Evolutionary conservation across 768 basidiomycete genomes (phyloP), one percentile per base, ranked within the genome.

Genomic region (Candolleomyces aberdarensis): DNA sequence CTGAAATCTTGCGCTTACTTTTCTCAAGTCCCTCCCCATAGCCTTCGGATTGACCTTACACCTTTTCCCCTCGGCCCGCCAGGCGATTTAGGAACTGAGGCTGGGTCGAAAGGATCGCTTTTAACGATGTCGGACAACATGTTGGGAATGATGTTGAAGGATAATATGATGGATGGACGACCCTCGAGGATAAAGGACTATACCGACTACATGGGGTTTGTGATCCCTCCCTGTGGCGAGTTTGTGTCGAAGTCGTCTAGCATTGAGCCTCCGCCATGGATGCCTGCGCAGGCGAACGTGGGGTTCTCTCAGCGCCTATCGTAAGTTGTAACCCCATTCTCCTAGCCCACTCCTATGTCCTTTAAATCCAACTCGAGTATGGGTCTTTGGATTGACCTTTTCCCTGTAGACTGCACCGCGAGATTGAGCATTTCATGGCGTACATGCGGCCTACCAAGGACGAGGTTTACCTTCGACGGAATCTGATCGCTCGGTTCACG

Each of bases 151-250:
- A 59, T 14, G 55, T 31, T 70, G 17, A 65, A 60, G 43, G n/a
- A 46, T 15, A 68, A 68, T 47, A 55, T 68, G 44, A 64, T 62
- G 62, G 58, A 29, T 0, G 69, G 69, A 8, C 41, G 29, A n/a
- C 67, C 69, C 10, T 67, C 69, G 5, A 63, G 66, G 4, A 62
- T 57, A 29, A 67, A 66, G 41, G 62, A 59, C 20, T 57, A 52
- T 17, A 56, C 43, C 1, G 69, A 68, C 44, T 70, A 70, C 54
- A 31, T 41, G 6, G 69, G 69, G 10, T 17, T 56, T 3, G n/a
- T 61, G 6, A 66, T 70, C 15, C 63, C 64, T 9, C 66, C 67
- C 1, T 68, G 69, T 44, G 69, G 69, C 3, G 67, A 68, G 48
- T 68, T 63, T 41, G 64, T 55, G 4, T 43, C 53, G 15, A 49